Base-by-base conservation (phyloP, 2,329 filamentous ascomycete genomes). In the Ophidiomyces ophidiicola region DNA sequence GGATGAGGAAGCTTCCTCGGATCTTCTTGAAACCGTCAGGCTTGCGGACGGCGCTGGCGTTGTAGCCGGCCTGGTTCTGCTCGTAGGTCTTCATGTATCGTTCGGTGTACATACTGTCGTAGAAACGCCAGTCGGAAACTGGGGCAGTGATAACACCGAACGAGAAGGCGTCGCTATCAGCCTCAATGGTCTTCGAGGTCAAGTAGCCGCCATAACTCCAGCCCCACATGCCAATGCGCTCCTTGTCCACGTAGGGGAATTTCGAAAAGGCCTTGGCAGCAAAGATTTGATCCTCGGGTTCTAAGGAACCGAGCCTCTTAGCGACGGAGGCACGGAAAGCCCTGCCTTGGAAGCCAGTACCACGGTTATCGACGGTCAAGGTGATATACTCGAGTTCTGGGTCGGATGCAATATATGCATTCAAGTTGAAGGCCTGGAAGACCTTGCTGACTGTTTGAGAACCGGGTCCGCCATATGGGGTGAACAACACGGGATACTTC, bases 71-170 rank as follows among this genome's bases (percentile, higher is more conserved):
- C 0, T 58, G 60, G 50, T 82, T 82, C 28, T 60, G 57, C 2
- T 62, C 58, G 1, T 69, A 65, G 1, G 66, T 72, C 59, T 80
- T 80, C 78, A 82, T 82, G 60, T 80, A 82, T 7, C 78, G 70
- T 56, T 82, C 78, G 0, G 78, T 80, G 54, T 81, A 82, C 64
- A 82, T 72, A 40, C 68, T 71, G 55, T 82, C 77, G 56, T 82
- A 82, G 60, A 82, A 75, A 1, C 76, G 69, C 74, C 76, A 82
- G 58, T 82, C 78, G 2, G 67, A 68, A 0, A 82, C 76, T 0
- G 78, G 78, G 0, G 78, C 78, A 0, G 74, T 76, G 48, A 78
- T 75, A 6, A 81, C 56, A 0, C 69, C 78, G 5, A 77, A 68
- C 0, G 72, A 70, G 54, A 82, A 80, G 11, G 70, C 69, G 1